Base-by-base conservation (phyloP, 108 stramenopile genomes). In the Stephanodiscus triporus region DNA sequence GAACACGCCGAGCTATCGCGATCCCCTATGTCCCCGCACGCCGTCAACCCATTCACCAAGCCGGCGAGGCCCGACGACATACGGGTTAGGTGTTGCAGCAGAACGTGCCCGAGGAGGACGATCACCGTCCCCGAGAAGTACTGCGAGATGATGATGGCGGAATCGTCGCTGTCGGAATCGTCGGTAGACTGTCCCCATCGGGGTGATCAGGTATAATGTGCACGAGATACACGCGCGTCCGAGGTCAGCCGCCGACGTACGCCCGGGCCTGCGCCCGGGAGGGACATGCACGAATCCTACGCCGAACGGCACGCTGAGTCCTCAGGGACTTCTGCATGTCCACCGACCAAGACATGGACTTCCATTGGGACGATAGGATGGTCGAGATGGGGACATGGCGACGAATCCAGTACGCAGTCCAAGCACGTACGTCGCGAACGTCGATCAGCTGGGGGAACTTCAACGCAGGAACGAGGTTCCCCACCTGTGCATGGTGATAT, bases 241-340 rank as follows among this genome's bases (percentile, higher is more conserved):
- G 1, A 57, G 20, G 14, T 74, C 81, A 29, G 81, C 85, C 13
- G 82, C 82, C 16, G 85, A 86, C 81, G 0, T 83, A 53, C 60
- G 85, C 85, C 0, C 61, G 85, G 40, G 83, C 78, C n/a, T 9
- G 55, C 78, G 62, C 42, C 77, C 27, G 74, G 78, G n/a, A 36
- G 72, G 34, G 83, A 78, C 56, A 67, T 84, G 61, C 29, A 29
- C 20, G 43, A 43, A 16, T 78, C 78, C 11, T 73, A 76, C 50
- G 51, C 38, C 20, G 45, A n/a, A 77, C 36, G 69, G 65, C 50
- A 47, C 77, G 63, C 88, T 89, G 67, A 40, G 83, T 76, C 56
- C 86, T 53, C 73, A 91, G 77, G 40, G 89, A 97, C 78, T 97
- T 89, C 82, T 98, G 95, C 80, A 86, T 98, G 89, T 85, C 90